Base-by-base conservation (phyloP, 2,329 filamentous ascomycete species). In the Ascochyta pisi region DNA sequence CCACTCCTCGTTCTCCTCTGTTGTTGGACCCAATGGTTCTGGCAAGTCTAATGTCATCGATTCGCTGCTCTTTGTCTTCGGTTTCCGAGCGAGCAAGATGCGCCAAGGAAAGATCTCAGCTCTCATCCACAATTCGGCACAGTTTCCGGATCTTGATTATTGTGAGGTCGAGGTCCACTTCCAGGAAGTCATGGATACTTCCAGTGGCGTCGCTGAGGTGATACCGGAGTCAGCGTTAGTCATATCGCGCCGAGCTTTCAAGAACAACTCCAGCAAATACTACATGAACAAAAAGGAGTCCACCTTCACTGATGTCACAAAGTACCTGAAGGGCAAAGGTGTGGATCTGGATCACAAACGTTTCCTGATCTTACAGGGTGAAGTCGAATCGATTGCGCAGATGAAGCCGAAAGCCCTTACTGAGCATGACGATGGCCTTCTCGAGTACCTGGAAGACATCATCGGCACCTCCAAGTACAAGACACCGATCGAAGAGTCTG, bases 391-490 rank as follows among this genome's bases (percentile, higher is more conserved):
- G 0, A 99, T 99, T 72, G 94, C 95, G 6, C 95, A 98, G 77
- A 99, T 99, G 95, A 99, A 99, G 77, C 84, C 96, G 16, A 99
- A 99, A 76, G 95, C 96, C 4, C 88, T 85, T 38, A 94, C 91
- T 66, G 95, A 99, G 74, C 94, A 98, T 70, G 95, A 99, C 58
- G 95, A 99, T 69, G 95, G 95, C 12, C 84, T 99, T 3, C 83
- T 99, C 16, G 95, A 99, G 75, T 99, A 99, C 63, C 85, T 99
- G 0, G 95, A 99, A 75, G 95, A 99, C 70, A 99, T 99, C 59
- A 98, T 99, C 67, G 95, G 96, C 60, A 99, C 95, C 0, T 98
- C 95, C 6, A 97, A 96, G 74, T 99, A 99, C 81, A 99, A 99
- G 79, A 86, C 90, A 0, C 94, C 95, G 0, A 99, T 99, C 61